Percentiles rank a stretch among this genome's conserved stretches.
Evolutionary conservation across 805 yeast species (phyloP).

Genomic region (Ogataea ganodermae): DNA sequence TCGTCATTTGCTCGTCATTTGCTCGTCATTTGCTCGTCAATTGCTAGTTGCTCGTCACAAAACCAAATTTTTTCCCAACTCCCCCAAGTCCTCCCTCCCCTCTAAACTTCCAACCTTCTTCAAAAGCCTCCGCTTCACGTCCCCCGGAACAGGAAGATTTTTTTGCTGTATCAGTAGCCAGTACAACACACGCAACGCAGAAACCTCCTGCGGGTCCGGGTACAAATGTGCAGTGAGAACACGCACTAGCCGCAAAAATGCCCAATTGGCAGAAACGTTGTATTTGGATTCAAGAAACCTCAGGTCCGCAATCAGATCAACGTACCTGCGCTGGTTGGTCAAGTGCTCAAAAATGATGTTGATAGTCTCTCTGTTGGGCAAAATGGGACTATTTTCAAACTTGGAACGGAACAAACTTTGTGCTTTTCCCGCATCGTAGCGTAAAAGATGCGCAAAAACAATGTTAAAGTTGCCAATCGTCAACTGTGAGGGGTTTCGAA

Average conservation of each 20-base stretch:
- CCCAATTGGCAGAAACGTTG: constrained; percentile 1
- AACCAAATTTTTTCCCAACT: neutral
- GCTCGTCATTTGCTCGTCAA: too few species aligned
- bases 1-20: too few species aligned
- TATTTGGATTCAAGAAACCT: constrained; percentile 5
- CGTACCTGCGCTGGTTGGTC: constrained; percentile 4
- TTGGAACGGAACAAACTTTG: constrained; percentile 11
- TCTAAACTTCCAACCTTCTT: neutral
- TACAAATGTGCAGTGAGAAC: constrained; percentile 1
- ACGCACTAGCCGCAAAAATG: constrained; percentile 2
- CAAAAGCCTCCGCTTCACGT: neutral
- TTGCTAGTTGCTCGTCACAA: too few species aligned
- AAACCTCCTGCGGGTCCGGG: neutral
- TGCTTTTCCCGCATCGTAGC: constrained; percentile 5
- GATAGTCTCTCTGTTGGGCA: constrained; percentile 9
- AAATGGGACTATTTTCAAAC: neutral
- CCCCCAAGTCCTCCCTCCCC: neutral
- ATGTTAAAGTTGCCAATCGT: constrained; percentile 5
- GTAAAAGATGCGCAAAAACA: constrained; percentile 12
- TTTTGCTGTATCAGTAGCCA: neutral
- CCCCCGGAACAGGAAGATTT: neutral
- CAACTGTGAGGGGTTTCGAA: constrained; percentile 2
- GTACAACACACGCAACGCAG: constrained; percentile 5
- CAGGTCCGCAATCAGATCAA: constrained; percentile 9
- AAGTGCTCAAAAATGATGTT: constrained; percentile 8